These are phyloP conservation scores for Sugiyamaella floridensis DNA, from an alignment of 805 yeast genomes.

Conservation along the genomic window DNA sequence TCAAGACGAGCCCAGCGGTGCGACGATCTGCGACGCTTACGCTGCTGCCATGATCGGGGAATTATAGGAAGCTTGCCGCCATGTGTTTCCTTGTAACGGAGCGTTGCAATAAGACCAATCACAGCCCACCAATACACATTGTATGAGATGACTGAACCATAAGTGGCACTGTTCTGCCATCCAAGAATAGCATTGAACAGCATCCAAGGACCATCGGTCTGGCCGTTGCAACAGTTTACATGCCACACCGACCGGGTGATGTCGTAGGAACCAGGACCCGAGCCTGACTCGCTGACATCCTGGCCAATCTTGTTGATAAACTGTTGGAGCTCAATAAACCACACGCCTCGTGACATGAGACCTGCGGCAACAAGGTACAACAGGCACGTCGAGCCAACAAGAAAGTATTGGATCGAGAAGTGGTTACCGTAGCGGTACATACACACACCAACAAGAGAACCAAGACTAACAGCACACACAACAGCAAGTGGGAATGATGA, in stretches of 20 bases:
- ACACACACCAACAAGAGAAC: conserved; percentile 55
- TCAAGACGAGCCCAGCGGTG: neutral
- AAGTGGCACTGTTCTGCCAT: conserved; percentile 92
- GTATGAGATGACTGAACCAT: conserved; percentile 75
- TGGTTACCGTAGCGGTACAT: conserved; percentile 77
- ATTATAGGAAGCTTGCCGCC: conserved; percentile 53
- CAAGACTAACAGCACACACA: conserved; percentile 49
- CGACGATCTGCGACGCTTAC: neutral
- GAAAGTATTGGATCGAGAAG: conserved; percentile 64
- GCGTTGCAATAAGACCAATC: conserved; percentile 37
- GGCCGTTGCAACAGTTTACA: conserved; percentile 89
- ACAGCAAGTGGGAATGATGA: conserved; percentile 60
- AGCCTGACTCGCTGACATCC: conserved; percentile 82
- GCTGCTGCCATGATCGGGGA: conserved; percentile 52
- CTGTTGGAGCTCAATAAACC: conserved; percentile 79
- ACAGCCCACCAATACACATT: conserved; percentile 58
- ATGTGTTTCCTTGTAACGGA: conserved; percentile 47
- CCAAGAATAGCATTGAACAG: conserved; percentile 80
- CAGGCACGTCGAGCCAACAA: conserved; percentile 71
- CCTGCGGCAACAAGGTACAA: conserved; percentile 84
- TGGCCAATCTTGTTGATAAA: conserved; percentile 74
- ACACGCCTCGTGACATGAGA: conserved; percentile 74
- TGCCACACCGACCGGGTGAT: conserved; percentile 80
- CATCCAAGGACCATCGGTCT: conserved; percentile 92
- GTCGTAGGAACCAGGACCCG: conserved; percentile 91